Evolutionary conservation across 2,329 filamentous ascomycete genomes (phyloP).

Genomic region (Didymella pinodella): DNA sequence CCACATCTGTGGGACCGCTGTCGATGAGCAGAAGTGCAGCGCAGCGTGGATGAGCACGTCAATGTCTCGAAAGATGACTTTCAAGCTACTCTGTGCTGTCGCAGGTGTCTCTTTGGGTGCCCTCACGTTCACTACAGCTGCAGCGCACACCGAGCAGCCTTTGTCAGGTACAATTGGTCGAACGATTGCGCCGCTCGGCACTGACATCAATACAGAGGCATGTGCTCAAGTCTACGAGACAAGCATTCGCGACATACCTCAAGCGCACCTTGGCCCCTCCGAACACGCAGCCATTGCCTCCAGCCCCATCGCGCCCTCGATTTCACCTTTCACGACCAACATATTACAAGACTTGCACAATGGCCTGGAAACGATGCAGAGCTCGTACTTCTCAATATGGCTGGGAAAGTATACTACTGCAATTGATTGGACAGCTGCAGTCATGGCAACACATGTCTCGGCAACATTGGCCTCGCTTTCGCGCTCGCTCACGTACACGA

Average conservation of each 20-base stretch:
- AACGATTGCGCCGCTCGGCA: not conserved
- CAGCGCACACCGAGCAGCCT: conserved; percentile 10
- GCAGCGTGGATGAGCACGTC: conserved; percentile 3
- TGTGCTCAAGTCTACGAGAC: conserved; percentile 23
- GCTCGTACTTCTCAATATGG: conserved; percentile 77
- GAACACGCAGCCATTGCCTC: not conserved
- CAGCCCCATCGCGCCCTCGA: not conserved
- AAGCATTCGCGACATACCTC: conserved; percentile 25
- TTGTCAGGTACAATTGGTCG: conserved; percentile 15
- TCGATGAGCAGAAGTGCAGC: conserved; percentile 2
- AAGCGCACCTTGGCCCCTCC: conserved; percentile 1
- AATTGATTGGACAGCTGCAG: conserved; percentile 94
- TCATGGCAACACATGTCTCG: conserved; percentile 80
- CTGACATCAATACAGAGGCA: conserved; percentile 19
- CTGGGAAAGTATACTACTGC: conserved; percentile 82
- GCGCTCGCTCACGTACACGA: conserved; percentile 60
- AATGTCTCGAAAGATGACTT: conserved; percentile 7
- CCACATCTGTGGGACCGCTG: not conserved
- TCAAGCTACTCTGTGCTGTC: conserved; percentile 13
- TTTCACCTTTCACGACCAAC: conserved; percentile 20
- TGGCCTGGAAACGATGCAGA: conserved; percentile 78
- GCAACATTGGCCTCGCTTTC: conserved; percentile 77
- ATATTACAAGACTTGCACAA: conserved; percentile 51
- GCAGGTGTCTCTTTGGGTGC: conserved; percentile 13
- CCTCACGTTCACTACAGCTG: conserved; percentile 17